These are phyloP conservation scores for Neurospora sublineolata DNA, from an alignment of 495 filamentous ascomycete species.

Conservation along the genomic window DNA sequence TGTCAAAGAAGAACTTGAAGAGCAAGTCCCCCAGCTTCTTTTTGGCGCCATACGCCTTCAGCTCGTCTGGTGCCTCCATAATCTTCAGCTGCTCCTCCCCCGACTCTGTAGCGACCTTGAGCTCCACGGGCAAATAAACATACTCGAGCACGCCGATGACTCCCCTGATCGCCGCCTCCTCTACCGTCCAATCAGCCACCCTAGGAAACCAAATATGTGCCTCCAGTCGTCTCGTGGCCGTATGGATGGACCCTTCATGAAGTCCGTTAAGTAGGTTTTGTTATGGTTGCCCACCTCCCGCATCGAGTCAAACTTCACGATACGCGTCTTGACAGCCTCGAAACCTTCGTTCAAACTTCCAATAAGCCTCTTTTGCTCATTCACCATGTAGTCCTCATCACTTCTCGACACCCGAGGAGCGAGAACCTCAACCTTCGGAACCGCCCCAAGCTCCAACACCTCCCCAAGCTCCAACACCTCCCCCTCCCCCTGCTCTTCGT, in stretches of 20 bases:
- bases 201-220: neutral
- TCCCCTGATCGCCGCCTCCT: neutral
- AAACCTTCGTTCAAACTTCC: neutral
- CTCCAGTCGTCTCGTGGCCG: neutral
- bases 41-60: neutral
- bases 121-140: neutral
- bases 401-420: neutral
- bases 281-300: neutral
- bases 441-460: neutral
- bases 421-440: neutral
- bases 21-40: neutral
- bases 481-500: neutral
- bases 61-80: neutral
- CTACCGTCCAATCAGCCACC: neutral
- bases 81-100: neutral
- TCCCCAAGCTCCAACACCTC: neutral
- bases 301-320: neutral
- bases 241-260: neutral
- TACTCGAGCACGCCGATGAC: neutral
- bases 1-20: rapidly evolving
- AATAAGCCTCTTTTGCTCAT: neutral
- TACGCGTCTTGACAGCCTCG: neutral
- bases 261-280: neutral
- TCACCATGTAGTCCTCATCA: neutral
- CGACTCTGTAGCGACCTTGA: neutral